Percentiles rank a stretch among this genome's conserved stretches.
Evolutionary conservation across 139 green algal species (phyloP).

Genomic region (Chlorella sp.): DNA sequence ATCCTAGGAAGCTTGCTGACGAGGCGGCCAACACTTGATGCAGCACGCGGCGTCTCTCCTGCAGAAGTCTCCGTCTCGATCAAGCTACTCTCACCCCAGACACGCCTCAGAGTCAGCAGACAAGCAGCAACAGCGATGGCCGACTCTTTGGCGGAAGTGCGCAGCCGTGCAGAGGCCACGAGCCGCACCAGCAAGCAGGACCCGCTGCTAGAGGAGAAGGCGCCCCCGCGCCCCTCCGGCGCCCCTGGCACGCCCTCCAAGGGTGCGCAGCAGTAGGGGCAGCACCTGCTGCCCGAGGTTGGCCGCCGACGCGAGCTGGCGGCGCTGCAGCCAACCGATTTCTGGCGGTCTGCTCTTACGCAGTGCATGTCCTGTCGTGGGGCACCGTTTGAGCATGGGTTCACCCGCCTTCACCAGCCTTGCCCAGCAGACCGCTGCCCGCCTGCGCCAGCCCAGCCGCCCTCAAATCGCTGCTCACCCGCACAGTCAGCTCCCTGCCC

Average conservation of each 20-base stretch:
- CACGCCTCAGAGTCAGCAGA: too few relatives aligned
- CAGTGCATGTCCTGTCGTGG: too few relatives aligned
- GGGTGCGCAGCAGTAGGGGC: background rate
- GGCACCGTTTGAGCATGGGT: background rate
- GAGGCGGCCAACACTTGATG: too few relatives aligned
- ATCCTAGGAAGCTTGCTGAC: too few relatives aligned
- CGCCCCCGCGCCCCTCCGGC: background rate
- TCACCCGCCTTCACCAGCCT: background rate
- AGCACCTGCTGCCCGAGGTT: background rate
- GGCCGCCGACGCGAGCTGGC: background rate
- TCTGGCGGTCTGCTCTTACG: too few relatives aligned
- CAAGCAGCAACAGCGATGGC: background rate
- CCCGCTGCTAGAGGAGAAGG: background rate
- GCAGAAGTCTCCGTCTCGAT: too few relatives aligned
- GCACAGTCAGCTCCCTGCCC: background rate
- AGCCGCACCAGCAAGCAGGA: background rate
- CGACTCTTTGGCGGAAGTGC: background rate
- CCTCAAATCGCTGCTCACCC: background rate
- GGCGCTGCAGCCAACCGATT: too few relatives aligned
- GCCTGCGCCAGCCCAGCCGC: too few relatives aligned
- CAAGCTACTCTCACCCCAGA: too few relatives aligned
- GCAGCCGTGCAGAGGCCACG: background rate
- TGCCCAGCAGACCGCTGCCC: too few relatives aligned
- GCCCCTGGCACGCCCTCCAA: slow-evolving; percentile 26
- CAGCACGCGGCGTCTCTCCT: too few relatives aligned